phyloP scores from a whole-genome alignment of 2,329 filamentous ascomycete genomes.

The Ceratocystis colombiana region DNA sequence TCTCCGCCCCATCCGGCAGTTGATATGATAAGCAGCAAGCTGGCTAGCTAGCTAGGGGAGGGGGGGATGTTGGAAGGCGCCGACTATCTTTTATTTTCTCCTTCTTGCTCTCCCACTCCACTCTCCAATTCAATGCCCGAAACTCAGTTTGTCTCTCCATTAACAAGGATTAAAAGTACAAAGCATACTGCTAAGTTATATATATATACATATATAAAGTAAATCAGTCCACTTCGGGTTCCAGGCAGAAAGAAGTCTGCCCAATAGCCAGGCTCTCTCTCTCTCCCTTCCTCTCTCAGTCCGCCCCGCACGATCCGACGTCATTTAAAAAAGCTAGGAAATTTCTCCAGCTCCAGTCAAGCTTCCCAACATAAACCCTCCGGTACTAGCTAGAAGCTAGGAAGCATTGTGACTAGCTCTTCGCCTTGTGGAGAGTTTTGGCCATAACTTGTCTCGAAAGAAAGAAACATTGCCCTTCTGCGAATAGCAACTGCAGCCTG shows the following conservation, averaged over 20 bases:
- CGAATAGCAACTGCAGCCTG: slow-evolving; percentile 1
- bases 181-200: neutral
- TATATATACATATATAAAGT: neutral
- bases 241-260: neutral
- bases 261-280: neutral
- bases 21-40: slow-evolving; percentile 3
- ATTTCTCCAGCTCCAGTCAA: neutral
- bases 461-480: neutral
- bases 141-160: neutral
- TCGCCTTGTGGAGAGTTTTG: neutral
- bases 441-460: neutral
- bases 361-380: neutral
- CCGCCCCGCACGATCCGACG: slow-evolving; percentile 11
- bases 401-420: neutral
- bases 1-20: slow-evolving; percentile 5
- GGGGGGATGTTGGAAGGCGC: neutral
- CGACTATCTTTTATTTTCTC: neutral
- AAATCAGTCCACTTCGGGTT: neutral
- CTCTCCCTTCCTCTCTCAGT: neutral
- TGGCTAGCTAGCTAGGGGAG: neutral
- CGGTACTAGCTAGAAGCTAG: neutral
- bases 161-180: neutral
- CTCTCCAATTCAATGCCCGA: neutral
- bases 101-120: neutral
- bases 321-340: neutral